Percentiles rank a stretch among this genome's conserved stretches.
Conservation (phyloP, 1,284 basidiomycete species). For the Taiwanofungus camphoratus region DNA sequence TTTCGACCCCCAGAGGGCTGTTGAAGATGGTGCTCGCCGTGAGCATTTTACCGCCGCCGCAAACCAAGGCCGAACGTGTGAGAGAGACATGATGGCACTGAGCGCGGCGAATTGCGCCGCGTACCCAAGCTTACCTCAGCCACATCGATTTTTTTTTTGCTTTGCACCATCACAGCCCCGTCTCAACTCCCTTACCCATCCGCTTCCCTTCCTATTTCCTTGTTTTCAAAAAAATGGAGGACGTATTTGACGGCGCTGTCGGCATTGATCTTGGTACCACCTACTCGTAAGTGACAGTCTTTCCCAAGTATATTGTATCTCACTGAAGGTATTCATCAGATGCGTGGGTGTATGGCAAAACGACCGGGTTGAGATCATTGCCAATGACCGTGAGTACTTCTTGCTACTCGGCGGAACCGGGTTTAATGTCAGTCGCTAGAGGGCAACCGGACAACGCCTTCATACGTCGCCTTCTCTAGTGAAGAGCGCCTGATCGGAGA, state of each 20-base stretch:
- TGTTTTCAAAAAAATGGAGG: slow-evolving; percentile 72
- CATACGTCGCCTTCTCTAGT: slow-evolving; percentile 97
- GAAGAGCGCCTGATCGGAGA: slow-evolving; percentile 99
- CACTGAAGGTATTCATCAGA: slow-evolving; percentile 33
- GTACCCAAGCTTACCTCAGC: slow-evolving; percentile 25
- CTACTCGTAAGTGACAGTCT: slow-evolving; percentile 65
- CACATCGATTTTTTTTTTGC: slow-evolving; percentile 37
- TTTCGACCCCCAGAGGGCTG: slow-evolving; percentile 4
- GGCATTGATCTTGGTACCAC: slow-evolving; percentile 93
- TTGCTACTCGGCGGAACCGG: background rate
- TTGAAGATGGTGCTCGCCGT: slow-evolving; percentile 12
- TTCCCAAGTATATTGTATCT: slow-evolving; percentile 4
- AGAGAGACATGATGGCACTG: slow-evolving; percentile 26
- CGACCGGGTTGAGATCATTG: slow-evolving; percentile 97
- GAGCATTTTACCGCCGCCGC: slow-evolving; percentile 33
- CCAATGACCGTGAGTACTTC: slow-evolving; percentile 80
- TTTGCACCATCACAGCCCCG: no score
- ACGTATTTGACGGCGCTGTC: slow-evolving; percentile 93
- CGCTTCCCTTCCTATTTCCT: slow-evolving; percentile 21
- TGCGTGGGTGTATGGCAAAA: slow-evolving; percentile 97
- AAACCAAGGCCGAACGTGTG: slow-evolving; percentile 39
- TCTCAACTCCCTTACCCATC: slow-evolving; percentile 21
- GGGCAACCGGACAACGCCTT: slow-evolving; percentile 99
- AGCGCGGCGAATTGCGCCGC: slow-evolving; percentile 22
- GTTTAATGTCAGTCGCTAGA: slow-evolving; percentile 41